phyloP scores from a whole-genome alignment of 2,329 filamentous ascomycete genomes.

The Lachnellula hyalina region DNA sequence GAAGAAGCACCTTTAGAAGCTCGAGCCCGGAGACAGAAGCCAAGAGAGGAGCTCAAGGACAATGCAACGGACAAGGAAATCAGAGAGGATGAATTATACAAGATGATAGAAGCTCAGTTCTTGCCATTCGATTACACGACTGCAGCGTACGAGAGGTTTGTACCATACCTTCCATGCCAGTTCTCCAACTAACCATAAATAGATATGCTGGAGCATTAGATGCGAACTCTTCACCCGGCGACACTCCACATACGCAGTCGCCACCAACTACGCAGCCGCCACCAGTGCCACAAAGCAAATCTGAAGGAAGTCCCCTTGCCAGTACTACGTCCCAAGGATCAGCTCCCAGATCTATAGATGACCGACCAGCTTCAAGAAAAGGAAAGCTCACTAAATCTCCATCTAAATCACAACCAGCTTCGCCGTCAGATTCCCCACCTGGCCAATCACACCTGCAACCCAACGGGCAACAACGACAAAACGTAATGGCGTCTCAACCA shows the following conservation, averaged over 20 bases:
- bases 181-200: conserved; percentile 9
- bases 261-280: not conserved
- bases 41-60: conserved; percentile 82
- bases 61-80: conserved; percentile 96
- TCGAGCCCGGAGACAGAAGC: conserved; percentile 86
- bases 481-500: conserved; percentile 1
- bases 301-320: not conserved
- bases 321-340: conserved; percentile 5
- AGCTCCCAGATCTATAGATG: conserved; percentile 11
- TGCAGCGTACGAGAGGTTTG: conserved; percentile 70
- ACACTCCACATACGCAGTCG: conserved; percentile 6
- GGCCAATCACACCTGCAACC: conserved; percentile 19
- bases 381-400: conserved; percentile 23
- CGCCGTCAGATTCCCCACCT: conserved; percentile 26
- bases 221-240: conserved; percentile 17
- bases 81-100: conserved; percentile 86
- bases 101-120: conserved; percentile 91
- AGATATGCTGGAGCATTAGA: conserved; percentile 33
- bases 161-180: conserved; percentile 8
- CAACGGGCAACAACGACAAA: conserved; percentile 10
- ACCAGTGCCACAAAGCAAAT: not conserved
- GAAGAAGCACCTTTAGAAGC: conserved; percentile 95
- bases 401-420: conserved; percentile 25
- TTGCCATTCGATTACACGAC: conserved; percentile 92
- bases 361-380: conserved; percentile 16